Conservation (phyloP, 768 basidiomycete species). For the Suillus plorans region DNA sequence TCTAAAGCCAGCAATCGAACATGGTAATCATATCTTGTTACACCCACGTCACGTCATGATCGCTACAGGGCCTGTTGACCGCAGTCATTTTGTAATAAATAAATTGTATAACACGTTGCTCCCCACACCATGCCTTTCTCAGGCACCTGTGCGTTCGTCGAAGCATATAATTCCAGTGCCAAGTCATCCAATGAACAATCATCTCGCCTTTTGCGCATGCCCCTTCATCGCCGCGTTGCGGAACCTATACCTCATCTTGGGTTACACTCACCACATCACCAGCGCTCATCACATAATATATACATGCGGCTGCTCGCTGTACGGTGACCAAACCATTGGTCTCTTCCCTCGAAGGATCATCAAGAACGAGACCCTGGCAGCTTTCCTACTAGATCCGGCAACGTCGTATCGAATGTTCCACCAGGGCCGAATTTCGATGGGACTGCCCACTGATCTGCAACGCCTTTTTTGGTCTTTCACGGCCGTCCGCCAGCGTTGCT, state of each 20-base stretch:
- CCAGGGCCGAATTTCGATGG: slow-evolving; percentile 16
- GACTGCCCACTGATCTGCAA: slow-evolving; percentile 3
- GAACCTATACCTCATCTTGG: slow-evolving; percentile 5
- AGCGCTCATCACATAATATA: slow-evolving; percentile 8
- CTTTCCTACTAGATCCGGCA: slow-evolving; percentile 11
- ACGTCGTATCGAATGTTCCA: slow-evolving; percentile 12
- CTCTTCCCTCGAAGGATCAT: neutral
- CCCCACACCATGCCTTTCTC: slow-evolving; percentile 7
- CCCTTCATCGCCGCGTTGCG: slow-evolving; percentile 6
- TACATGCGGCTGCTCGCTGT: slow-evolving; percentile 5
- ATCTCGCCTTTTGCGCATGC: slow-evolving; percentile 6
- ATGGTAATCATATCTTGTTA: neutral
- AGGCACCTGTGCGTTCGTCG: slow-evolving; percentile 4
- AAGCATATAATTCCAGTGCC: slow-evolving; percentile 2
- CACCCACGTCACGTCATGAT: slow-evolving; percentile 10
- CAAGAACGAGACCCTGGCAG: slow-evolving; percentile 9
- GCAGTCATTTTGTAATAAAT: slow-evolving; percentile 13
- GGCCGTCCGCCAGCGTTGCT: slow-evolving; percentile 14
- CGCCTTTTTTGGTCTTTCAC: slow-evolving; percentile 10
- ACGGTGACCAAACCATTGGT: neutral
- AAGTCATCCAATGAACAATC: slow-evolving; percentile 7
- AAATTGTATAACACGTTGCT: slow-evolving; percentile 9
- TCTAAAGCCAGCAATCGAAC: neutral
- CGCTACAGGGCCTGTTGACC: slow-evolving; percentile 13
- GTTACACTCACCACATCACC: slow-evolving; percentile 2